Conservation (phyloP, 768 basidiomycete genomes). For the Dentipellis sp. region DNA sequence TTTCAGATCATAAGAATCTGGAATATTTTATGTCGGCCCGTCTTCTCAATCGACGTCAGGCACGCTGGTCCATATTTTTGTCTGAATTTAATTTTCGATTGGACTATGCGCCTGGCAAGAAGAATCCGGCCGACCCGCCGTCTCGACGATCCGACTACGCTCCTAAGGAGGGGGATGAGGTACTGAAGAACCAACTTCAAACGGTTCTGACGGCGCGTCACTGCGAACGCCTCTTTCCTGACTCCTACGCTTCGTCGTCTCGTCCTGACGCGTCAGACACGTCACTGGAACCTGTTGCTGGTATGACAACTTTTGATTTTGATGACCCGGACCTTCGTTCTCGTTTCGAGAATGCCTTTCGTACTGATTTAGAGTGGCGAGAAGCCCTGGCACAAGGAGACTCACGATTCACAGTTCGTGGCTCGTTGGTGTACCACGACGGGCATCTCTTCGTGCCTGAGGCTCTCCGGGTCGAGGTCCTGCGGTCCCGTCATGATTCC, state of each 20-base stretch:
- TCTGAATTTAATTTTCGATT: conserved; percentile 25
- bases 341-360: conserved; percentile 13
- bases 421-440: conserved; percentile 18
- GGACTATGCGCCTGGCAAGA: conserved; percentile 23
- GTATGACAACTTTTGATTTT: conserved; percentile 15
- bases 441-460: conserved; percentile 24
- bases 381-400: conserved; percentile 12
- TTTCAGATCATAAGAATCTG: conserved; percentile 26
- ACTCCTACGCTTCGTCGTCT: not conserved
- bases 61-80: conserved; percentile 29
- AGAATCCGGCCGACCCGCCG: conserved; percentile 15
- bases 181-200: conserved; percentile 5
- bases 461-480: conserved; percentile 20
- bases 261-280: no score
- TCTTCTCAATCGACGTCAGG: conserved; percentile 32
- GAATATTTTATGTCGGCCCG: conserved; percentile 31
- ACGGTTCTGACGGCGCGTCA: conserved; percentile 7
- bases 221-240: conserved; percentile 4
- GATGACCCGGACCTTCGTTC: conserved; percentile 14
- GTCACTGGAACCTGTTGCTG: not conserved
- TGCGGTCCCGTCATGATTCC: conserved; percentile 27
- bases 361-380: conserved; percentile 12
- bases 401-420: conserved; percentile 2
- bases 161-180: conserved; percentile 17
- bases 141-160: conserved; percentile 17